Evolutionary conservation across 2,329 filamentous ascomycete genomes (phyloP).

Genomic region (Penicillium italicum): DNA sequence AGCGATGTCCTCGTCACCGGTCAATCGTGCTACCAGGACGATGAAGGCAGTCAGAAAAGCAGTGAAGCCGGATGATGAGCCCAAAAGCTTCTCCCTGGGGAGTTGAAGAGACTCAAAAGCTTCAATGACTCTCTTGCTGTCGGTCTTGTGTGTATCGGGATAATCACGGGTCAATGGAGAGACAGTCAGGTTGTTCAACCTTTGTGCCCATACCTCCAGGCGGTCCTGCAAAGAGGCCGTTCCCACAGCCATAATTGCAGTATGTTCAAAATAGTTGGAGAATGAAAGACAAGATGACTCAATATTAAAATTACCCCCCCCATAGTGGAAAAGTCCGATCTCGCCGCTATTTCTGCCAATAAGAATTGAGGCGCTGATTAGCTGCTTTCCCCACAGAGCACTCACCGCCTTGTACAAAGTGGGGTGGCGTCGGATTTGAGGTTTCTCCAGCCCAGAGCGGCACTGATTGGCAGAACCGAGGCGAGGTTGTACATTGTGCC

Average conservation of each 20-base stretch:
- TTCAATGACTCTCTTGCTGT: conserved; percentile 41
- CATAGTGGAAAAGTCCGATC: conserved; percentile 29
- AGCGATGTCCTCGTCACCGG: conserved; percentile 49
- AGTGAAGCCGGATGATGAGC: conserved; percentile 37
- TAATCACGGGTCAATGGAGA: conserved; percentile 46
- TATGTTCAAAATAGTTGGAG: conserved; percentile 14
- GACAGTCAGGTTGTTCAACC: conserved; percentile 42
- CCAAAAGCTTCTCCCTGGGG: conserved; percentile 36
- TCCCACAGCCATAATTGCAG: conserved; percentile 36
- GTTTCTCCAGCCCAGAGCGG: background rate
- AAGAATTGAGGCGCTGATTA: conserved; percentile 14
- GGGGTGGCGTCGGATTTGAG: background rate
- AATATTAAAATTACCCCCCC: conserved; percentile 12
- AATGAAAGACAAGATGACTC: conserved; percentile 24
- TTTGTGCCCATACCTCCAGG: conserved; percentile 42
- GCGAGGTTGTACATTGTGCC: background rate
- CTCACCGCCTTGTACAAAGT: conserved; percentile 13
- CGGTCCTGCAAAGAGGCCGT: conserved; percentile 35
- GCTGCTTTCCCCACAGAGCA: conserved; percentile 14
- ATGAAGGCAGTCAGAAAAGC: conserved; percentile 45
- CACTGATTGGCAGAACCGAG: background rate
- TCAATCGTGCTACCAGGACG: conserved; percentile 45
- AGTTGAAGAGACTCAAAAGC: conserved; percentile 43
- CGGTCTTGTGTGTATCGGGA: conserved; percentile 38
- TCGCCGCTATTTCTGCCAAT: conserved; percentile 20